Percentiles rank a stretch among this genome's conserved stretches.
Conservation (phyloP, 2,329 filamentous ascomycete species). For the Ceratocystis colombiana region DNA sequence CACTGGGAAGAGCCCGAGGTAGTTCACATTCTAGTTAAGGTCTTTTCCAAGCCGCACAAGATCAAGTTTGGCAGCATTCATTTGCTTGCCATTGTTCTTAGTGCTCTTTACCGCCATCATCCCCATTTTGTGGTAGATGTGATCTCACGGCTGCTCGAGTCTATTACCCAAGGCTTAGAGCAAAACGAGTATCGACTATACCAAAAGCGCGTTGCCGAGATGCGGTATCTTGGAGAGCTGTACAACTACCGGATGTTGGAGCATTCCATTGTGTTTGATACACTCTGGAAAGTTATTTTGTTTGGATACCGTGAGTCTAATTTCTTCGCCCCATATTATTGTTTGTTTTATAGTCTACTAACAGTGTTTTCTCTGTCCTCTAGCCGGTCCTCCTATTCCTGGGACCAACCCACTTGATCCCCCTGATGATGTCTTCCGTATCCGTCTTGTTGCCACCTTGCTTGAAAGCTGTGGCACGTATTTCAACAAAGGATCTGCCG, state of each 20-base stretch:
- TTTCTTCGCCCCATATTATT: not conserved
- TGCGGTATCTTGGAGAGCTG: conserved; percentile 90
- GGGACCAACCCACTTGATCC: conserved; percentile 72
- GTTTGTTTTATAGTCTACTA: not conserved
- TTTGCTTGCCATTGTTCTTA: conserved; percentile 78
- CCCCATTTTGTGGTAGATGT: conserved; percentile 83
- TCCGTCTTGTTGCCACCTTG: conserved; percentile 77
- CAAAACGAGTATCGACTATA: conserved; percentile 97
- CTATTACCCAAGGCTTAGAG: conserved; percentile 77
- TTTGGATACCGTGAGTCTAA: conserved; percentile 63
- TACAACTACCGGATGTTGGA: conserved; percentile 98
- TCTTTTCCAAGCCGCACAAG: conserved; percentile 92
- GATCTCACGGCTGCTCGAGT: conserved; percentile 84
- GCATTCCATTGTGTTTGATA: conserved; percentile 89
- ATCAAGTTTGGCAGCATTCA: conserved; percentile 97
- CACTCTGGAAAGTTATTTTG: conserved; percentile 85
- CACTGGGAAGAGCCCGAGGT: conserved; percentile 95
- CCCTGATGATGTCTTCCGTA: conserved; percentile 91
- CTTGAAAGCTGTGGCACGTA: conserved; percentile 94
- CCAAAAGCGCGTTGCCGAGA: conserved; percentile 85
- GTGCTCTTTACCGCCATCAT: conserved; percentile 83
- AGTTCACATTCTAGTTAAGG: conserved; percentile 68
- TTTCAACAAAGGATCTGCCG: conserved; percentile 84
- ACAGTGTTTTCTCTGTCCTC: conserved; percentile 24
- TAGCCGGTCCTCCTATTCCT: conserved; percentile 68